phyloP scores from a whole-genome alignment of 257 asterid genomes.

The Solanum chilense region DNA sequence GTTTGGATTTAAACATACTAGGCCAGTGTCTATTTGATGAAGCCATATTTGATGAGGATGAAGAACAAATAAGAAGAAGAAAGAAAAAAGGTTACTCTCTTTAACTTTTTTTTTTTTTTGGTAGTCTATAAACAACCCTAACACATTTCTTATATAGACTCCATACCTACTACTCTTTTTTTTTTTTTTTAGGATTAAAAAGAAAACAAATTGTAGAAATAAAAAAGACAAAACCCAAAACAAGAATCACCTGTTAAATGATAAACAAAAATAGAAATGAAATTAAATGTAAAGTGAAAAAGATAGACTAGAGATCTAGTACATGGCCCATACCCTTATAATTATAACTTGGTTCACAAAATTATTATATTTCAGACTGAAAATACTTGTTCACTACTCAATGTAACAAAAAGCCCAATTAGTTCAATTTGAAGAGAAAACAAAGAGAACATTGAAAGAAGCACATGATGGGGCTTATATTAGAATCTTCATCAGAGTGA shows the following conservation, averaged over 20 bases:
- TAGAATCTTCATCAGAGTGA: constrained; percentile 37
- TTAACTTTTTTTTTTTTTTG: neutral
- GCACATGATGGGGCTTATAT: constrained; percentile 56
- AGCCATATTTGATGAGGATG: constrained; percentile 13
- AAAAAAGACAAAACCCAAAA: constrained; percentile 43
- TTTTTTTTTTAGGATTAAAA: neutral
- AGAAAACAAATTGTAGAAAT: neutral
- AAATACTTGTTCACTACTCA: constrained; percentile 31
- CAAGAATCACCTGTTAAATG: constrained; percentile 72
- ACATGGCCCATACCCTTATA: constrained; percentile 44
- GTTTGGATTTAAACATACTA: constrained; percentile 49
- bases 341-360: neutral
- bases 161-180: constrained; percentile 24
- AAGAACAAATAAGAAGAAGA: neutral
- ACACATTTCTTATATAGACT: constrained; percentile 11
- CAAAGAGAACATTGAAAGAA: constrained; percentile 55
- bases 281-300: constrained; percentile 38
- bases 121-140: constrained; percentile 5
- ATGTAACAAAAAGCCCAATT: constrained; percentile 3
- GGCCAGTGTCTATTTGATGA: constrained; percentile 53
- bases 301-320: neutral
- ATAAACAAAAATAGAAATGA: constrained; percentile 36
- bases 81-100: neutral
- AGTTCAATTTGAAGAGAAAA: constrained; percentile 20
- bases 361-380: neutral